Percentiles rank a stretch among this genome's conserved stretches.
phyloP scores from a whole-genome alignment of 2,329 filamentous ascomycete species.

The Byssochlamys sp. region DNA sequence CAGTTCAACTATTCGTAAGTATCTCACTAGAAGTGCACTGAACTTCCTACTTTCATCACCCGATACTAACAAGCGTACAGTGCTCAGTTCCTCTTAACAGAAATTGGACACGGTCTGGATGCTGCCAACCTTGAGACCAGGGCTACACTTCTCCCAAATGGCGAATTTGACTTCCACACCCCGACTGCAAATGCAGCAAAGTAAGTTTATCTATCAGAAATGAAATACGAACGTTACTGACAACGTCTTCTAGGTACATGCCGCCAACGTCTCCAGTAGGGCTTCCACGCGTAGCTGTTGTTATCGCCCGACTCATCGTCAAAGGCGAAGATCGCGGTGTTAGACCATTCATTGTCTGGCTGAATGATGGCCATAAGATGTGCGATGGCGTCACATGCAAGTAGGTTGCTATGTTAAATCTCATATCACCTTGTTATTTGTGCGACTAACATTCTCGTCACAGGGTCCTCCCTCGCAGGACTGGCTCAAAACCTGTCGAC shows the following conservation, averaged over 20 bases:
- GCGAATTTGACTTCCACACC: conserved; percentile 25
- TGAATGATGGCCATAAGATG: conserved; percentile 18
- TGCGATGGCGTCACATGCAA: conserved; percentile 18
- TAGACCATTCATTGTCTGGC: conserved; percentile 22
- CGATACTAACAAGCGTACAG: conserved; percentile 2
- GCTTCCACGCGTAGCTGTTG: conserved; percentile 16
- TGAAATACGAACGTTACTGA: conserved; percentile 6
- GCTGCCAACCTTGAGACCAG: conserved; percentile 32
- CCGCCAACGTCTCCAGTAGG: conserved; percentile 2
- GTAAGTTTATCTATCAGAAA: conserved; percentile 11
- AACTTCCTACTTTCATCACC: background rate
- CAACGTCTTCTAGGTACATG: conserved; percentile 1
- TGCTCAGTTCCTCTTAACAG: conserved; percentile 31
- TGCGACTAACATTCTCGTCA: background rate
- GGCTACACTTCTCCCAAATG: conserved; percentile 24
- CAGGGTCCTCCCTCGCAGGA: conserved; percentile 3
- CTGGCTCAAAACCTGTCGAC: conserved; percentile 21
- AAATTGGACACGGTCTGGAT: conserved; percentile 33
- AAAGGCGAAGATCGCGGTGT: conserved; percentile 17
- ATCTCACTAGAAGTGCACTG: background rate
- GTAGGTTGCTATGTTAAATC: background rate
- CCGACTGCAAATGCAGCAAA: conserved; percentile 24
- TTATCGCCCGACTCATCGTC: conserved; percentile 24
- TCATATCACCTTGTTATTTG: background rate
- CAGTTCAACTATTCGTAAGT: conserved; percentile 14